Evolutionary conservation across 106 monocot genomes (phyloP).

Genomic region (Narthecium ossifragum): DNA sequence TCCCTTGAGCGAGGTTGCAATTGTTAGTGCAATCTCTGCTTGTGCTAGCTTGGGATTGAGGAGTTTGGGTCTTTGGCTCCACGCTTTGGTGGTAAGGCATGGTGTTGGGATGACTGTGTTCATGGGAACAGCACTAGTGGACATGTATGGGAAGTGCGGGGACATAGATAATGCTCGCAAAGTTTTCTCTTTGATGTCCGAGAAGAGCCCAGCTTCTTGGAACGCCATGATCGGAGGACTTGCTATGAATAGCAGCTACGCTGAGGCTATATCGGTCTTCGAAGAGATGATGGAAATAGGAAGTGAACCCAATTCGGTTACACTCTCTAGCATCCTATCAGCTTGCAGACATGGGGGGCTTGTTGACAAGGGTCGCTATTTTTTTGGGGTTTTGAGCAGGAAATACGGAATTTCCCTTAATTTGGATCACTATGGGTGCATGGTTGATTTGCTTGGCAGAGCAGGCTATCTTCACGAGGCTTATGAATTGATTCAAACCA

Average conservation of each 20-base stretch:
- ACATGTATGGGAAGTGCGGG: constrained; percentile 51
- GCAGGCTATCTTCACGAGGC: constrained; percentile 42
- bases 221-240: constrained; percentile 60
- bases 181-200: constrained; percentile 27
- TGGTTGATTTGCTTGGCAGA: constrained; percentile 31
- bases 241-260: constrained; percentile 37
- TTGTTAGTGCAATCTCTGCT: constrained; percentile 24
- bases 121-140: constrained; percentile 17
- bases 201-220: constrained; percentile 44
- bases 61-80: constrained; percentile 46
- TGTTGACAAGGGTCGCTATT: constrained; percentile 40
- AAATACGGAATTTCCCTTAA: constrained; percentile 13
- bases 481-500: constrained; percentile 17
- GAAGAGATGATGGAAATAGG: constrained; percentile 23
- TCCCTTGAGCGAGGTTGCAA: constrained; percentile 26
- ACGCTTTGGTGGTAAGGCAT: constrained; percentile 29
- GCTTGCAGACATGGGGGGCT: constrained; percentile 45
- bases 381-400: constrained; percentile 33
- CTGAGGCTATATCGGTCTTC: constrained; percentile 28
- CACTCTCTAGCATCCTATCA: constrained; percentile 36
- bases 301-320: constrained; percentile 40
- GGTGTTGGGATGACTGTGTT: constrained; percentile 7
- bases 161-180: constrained; percentile 35
- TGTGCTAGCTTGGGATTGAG: constrained; percentile 33
- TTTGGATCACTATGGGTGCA: constrained; percentile 44